Conservation (phyloP, 371 early-diverging fungal genomes). For the Coemansia sp. region DNA sequence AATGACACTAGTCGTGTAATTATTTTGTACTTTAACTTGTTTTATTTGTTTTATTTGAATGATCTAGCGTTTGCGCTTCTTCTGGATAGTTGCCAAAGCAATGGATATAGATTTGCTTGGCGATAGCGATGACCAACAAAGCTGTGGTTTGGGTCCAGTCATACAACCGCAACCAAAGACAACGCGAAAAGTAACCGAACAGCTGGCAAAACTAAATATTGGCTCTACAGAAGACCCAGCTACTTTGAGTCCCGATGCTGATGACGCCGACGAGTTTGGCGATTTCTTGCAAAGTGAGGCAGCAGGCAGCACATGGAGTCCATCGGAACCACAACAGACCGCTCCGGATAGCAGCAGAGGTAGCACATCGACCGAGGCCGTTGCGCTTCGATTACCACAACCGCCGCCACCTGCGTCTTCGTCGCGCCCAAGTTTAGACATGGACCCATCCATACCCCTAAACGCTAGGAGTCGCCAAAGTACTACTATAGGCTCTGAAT, state of each 20-base stretch:
- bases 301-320: neutral
- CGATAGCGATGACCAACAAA: constrained; percentile 6
- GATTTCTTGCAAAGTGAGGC: constrained; percentile 16
- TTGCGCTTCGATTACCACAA: neutral
- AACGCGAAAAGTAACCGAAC: neutral
- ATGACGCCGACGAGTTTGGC: constrained; percentile 21
- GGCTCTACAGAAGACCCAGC: neutral
- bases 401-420: constrained; percentile 7
- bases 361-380: neutral
- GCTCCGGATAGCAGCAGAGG: neutral
- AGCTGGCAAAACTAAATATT: neutral
- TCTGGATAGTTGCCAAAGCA: neutral
- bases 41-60: neutral
- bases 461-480: neutral
- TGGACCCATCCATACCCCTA: neutral
- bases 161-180: constrained; percentile 15
- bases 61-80: neutral
- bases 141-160: constrained; percentile 11
- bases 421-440: constrained; percentile 2
- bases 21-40: neutral
- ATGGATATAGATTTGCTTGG: constrained; percentile 34
- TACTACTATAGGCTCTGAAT: neutral
- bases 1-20: neutral
- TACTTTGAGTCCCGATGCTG: neutral
- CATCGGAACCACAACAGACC: neutral